Conservation (phyloP, 208 protist species). For the Paratrypanosoma confusum region DNA sequence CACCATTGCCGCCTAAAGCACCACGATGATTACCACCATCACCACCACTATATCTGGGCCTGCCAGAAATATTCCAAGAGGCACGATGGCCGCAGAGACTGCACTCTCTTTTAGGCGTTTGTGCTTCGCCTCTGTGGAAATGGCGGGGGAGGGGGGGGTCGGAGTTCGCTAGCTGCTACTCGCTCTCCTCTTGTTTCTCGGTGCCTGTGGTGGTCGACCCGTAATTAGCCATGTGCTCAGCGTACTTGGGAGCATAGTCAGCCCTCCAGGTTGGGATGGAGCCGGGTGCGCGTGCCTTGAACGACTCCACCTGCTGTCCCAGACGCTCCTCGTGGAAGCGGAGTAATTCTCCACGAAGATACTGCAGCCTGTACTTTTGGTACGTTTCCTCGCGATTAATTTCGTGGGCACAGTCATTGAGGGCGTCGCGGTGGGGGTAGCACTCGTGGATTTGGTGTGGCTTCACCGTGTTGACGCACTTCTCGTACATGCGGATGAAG, state of each 20-base stretch:
- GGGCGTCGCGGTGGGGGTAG: conserved; percentile 65
- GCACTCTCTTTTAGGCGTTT: too few species aligned
- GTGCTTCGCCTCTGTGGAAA: too few species aligned
- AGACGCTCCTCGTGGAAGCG: conserved; percentile 58
- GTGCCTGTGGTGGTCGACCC: conserved; percentile 9
- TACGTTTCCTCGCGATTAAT: conserved; percentile 81
- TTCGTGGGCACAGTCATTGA: conserved; percentile 77
- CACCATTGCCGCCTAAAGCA: too few species aligned
- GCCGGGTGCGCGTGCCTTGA: conserved; percentile 62
- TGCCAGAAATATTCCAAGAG: too few species aligned
- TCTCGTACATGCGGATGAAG: conserved; percentile 65
- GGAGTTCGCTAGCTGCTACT: too few species aligned
- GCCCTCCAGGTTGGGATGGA: conserved; percentile 62
- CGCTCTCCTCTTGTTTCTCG: neutral
- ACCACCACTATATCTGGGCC: too few species aligned
- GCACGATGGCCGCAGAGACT: too few species aligned
- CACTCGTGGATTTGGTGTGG: conserved; percentile 54
- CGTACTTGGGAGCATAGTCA: conserved; percentile 78
- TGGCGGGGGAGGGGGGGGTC: too few species aligned
- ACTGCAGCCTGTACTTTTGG: conserved; percentile 68
- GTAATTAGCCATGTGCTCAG: conserved; percentile 72
- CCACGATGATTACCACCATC: too few species aligned
- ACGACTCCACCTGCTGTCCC: conserved; percentile 59
- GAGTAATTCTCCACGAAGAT: conserved; percentile 73
- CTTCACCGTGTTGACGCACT: conserved; percentile 55